These are phyloP conservation scores for Buxus sempervirens DNA, from an alignment of 164 flowering plant genomes.

Conservation along the genomic window DNA sequence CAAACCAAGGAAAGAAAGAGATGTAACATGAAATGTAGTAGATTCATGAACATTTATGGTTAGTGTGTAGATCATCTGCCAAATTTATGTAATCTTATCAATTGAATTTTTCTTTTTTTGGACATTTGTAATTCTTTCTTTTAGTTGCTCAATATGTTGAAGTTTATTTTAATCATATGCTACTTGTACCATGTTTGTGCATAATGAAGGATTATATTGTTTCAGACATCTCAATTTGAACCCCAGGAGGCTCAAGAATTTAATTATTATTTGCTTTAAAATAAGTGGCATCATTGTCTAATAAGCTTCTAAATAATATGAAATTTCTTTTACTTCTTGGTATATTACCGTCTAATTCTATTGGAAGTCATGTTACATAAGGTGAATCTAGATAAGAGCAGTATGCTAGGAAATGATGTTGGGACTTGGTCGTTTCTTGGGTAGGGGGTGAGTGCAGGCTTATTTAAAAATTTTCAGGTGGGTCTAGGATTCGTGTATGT, in stretches of 20 bases:
- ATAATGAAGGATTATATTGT: conserved; percentile 7
- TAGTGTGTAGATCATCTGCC: conserved; percentile 22
- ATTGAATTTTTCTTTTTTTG: conserved; percentile 16
- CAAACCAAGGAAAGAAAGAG: conserved; percentile 16
- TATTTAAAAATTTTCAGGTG: no score
- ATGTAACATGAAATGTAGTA: conserved; percentile 23
- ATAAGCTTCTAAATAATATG: no score
- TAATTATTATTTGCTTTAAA: not conserved
- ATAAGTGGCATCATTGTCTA: not conserved
- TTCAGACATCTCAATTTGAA: conserved; percentile 2
- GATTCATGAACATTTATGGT: conserved; percentile 24
- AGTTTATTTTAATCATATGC: not conserved
- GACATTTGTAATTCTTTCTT: conserved; percentile 12
- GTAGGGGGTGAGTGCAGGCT: no score
- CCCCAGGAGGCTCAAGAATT: not conserved
- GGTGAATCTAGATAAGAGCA: no score
- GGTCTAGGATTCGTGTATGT: no score
- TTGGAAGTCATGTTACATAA: not conserved
- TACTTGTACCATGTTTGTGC: conserved; percentile 7
- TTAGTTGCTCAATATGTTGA: not conserved
- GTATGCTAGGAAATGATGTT: no score
- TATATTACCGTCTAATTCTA: no score
- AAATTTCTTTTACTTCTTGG: no score
- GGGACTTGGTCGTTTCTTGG: no score
- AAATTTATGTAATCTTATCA: conserved; percentile 25